These are phyloP conservation scores for Irpex lacteus DNA, from an alignment of 1,284 basidiomycete species.

Conservation along the genomic window DNA sequence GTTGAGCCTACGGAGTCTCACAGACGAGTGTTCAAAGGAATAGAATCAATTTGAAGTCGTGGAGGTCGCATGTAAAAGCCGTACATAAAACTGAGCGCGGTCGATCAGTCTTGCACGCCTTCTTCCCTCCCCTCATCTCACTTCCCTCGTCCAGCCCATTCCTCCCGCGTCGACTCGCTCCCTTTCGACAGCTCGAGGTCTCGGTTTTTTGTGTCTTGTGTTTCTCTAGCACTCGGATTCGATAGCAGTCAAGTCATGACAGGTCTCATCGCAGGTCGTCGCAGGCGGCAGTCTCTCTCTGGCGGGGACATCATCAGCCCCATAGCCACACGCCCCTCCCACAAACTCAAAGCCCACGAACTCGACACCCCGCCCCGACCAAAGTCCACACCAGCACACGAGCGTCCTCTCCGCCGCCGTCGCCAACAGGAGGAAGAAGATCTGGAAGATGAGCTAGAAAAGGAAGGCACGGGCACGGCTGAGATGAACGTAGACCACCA, in stretches of 20 bases:
- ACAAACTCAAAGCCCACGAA: slow-evolving; percentile 13
- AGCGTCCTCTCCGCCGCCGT: slow-evolving; percentile 26
- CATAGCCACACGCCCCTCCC: slow-evolving; percentile 18
- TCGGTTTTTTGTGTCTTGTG: not conserved
- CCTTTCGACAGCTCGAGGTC: not conserved
- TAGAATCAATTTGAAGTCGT: too few species aligned
- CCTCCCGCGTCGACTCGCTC: not conserved
- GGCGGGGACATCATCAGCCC: slow-evolving; percentile 27
- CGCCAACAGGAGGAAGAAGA: slow-evolving; percentile 3
- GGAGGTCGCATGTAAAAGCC: too few species aligned
- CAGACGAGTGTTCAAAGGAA: too few species aligned
- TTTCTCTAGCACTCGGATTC: not conserved
- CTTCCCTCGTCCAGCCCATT: too few species aligned
- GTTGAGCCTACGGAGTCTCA: too few species aligned
- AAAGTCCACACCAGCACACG: slow-evolving; percentile 35
- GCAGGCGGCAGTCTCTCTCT: slow-evolving; percentile 35
- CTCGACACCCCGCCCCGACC: slow-evolving; percentile 30
- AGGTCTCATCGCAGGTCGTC: slow-evolving; percentile 16
- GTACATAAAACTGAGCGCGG: too few species aligned
- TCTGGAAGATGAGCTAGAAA: slow-evolving; percentile 17
- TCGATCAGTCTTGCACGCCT: too few species aligned
- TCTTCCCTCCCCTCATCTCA: too few species aligned
- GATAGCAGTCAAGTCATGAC: not conserved
- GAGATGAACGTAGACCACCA: slow-evolving; percentile 23
- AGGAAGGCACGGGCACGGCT: slow-evolving; percentile 13